These are phyloP conservation scores for Phlegmacium glaucopus DNA, from an alignment of 768 basidiomycete species.

Conservation along the genomic window DNA sequence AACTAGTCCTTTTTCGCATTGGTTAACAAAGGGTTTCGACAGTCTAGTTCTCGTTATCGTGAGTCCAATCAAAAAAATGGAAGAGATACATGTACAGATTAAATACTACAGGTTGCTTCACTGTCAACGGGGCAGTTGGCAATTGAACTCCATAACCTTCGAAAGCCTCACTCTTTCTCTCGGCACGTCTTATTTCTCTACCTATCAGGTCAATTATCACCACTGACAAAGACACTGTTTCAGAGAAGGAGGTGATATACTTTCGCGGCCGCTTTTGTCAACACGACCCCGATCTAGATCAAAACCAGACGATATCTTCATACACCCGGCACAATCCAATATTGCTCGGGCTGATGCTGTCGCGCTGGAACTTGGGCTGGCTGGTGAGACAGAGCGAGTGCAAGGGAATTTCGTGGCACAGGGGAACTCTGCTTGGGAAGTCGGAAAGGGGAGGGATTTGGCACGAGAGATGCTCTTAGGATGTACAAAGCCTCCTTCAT, in stretches of 20 bases:
- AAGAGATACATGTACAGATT: too few species aligned
- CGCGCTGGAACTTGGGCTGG: conserved; percentile 52
- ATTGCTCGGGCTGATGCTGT: conserved; percentile 62
- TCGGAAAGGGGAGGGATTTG: conserved; percentile 46
- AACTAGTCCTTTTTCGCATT: background rate
- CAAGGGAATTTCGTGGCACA: conserved; percentile 29
- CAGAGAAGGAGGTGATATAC: conserved; percentile 6
- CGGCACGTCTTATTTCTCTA: conserved; percentile 14
- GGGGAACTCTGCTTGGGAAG: conserved; percentile 45
- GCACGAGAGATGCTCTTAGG: conserved; percentile 42
- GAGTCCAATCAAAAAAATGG: conserved; percentile 14
- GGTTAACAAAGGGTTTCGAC: conserved; percentile 1
- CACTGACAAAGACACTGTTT: background rate
- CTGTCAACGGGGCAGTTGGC: conserved; percentile 58
- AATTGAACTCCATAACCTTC: conserved; percentile 37
- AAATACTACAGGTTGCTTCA: conserved; percentile 42
- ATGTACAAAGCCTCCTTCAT: conserved; percentile 2
- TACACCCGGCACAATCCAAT: conserved; percentile 62
- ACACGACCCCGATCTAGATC: conserved; percentile 46
- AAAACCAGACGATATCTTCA: conserved; percentile 57
- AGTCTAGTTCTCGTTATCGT: conserved; percentile 53
- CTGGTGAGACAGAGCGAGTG: conserved; percentile 45
- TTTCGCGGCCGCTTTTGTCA: conserved; percentile 14
- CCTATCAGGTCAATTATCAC: background rate
- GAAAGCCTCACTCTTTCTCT: conserved; percentile 9